phyloP scores from a whole-genome alignment of 805 yeast genomes.

The Yamadazyma scolyti region DNA sequence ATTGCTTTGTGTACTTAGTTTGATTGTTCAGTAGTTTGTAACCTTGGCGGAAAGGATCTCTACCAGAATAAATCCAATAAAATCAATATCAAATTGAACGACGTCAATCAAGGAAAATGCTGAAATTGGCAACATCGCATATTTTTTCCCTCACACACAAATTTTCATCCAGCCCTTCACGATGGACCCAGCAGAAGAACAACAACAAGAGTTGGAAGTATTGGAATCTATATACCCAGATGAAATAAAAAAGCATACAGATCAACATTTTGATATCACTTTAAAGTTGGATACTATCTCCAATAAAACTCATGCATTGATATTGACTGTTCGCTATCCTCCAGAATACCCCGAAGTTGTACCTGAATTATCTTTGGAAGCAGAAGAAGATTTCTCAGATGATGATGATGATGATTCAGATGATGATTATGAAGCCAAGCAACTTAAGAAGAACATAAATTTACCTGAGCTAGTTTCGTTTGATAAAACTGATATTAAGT shows the following conservation, averaged over 20 bases:
- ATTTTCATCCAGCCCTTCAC: too few relatives aligned
- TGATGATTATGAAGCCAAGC: conserved; percentile 39
- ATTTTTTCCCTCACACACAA: too few relatives aligned
- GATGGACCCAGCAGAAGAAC: conserved; percentile 85
- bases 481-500: conserved; percentile 42
- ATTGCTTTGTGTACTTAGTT: too few relatives aligned
- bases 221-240: conserved; percentile 92
- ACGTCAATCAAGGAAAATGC: too few relatives aligned
- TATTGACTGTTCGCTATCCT: conserved; percentile 67
- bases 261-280: conserved; percentile 47
- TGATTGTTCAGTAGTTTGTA: too few relatives aligned
- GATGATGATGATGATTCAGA: conserved; percentile 27
- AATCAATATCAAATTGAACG: too few relatives aligned
- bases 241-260: conserved; percentile 49
- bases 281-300: conserved; percentile 68
- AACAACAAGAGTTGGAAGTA: conserved; percentile 84
- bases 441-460: conserved; percentile 42
- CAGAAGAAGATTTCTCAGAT: conserved; percentile 21
- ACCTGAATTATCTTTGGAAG: conserved; percentile 53
- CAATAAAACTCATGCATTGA: conserved; percentile 52
- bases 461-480: conserved; percentile 59
- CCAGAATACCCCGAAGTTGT: conserved; percentile 76
- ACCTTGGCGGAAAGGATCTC: too few relatives aligned
- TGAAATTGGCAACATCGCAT: too few relatives aligned
- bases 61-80: too few relatives aligned